A percentile compares a stretch with the other conserved stretches of the same genome.
Evolutionary conservation across 352 stramenopile species (phyloP).

Genomic region (Heterotrichella gracilis): DNA sequence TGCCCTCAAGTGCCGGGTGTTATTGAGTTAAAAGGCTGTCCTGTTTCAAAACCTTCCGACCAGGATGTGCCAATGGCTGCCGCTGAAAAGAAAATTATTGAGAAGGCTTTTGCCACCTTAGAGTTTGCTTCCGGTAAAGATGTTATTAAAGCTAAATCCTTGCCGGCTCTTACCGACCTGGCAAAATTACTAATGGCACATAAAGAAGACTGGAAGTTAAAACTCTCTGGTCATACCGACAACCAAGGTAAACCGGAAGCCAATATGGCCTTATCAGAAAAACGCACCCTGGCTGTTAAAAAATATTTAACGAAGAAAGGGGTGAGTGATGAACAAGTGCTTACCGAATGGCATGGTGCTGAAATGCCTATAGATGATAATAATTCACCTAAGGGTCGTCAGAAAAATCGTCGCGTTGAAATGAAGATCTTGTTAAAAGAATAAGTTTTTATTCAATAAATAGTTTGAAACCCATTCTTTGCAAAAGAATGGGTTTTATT

Average conservation of each 20-base stretch:
- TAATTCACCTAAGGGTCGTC: background rate
- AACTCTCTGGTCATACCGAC: background rate
- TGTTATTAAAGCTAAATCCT: background rate
- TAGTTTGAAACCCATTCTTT: no score
- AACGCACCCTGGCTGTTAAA: background rate
- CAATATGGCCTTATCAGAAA: background rate
- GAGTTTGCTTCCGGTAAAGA: background rate
- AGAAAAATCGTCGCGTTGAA: background rate
- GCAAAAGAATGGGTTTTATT: no score
- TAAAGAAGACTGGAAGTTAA: background rate
- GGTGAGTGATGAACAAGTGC: background rate
- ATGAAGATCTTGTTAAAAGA: background rate
- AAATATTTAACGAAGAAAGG: constrained; percentile 3
- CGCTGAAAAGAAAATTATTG: background rate
- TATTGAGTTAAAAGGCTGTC: background rate
- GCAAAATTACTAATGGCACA: background rate
- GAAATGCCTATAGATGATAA: background rate
- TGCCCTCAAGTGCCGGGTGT: background rate
- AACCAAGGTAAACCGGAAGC: background rate
- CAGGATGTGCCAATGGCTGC: no score
- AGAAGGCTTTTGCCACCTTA: background rate
- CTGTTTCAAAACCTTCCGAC: background rate
- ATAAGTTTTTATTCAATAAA: no score
- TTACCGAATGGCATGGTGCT: background rate
- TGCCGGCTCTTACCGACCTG: background rate